Percentiles rank a stretch among this genome's conserved stretches.
Conservation (phyloP, 345 rosid genomes). For the Salix exigua region DNA sequence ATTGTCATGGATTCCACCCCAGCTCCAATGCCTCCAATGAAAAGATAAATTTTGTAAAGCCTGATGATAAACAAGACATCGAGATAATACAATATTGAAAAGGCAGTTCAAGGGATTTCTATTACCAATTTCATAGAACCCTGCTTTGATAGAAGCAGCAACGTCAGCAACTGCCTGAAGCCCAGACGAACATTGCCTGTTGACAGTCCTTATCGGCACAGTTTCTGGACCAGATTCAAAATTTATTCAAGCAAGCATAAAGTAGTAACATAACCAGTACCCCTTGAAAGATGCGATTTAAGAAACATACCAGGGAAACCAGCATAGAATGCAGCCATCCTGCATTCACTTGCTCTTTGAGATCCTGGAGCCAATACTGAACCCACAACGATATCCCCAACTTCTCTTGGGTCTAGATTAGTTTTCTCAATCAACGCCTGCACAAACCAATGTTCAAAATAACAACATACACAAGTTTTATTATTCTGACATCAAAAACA, state of each 20-base stretch:
- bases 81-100: neutral
- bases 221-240: slow-evolving; percentile 47
- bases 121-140: slow-evolving; percentile 89
- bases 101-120: neutral
- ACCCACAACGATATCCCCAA: slow-evolving; percentile 97
- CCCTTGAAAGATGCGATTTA: neutral
- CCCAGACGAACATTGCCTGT: slow-evolving; percentile 94
- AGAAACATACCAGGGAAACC: slow-evolving; percentile 73
- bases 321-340: slow-evolving; percentile 98
- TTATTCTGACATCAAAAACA: neutral
- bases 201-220: slow-evolving; percentile 83
- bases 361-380: slow-evolving; percentile 87
- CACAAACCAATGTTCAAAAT: slow-evolving; percentile 7
- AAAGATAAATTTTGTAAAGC: neutral
- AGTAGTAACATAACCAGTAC: neutral
- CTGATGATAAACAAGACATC: neutral
- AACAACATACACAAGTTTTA: neutral
- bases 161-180: slow-evolving; percentile 99
- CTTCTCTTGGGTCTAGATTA: slow-evolving; percentile 74
- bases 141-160: slow-evolving; percentile 92
- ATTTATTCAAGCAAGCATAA: neutral
- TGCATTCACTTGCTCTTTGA: slow-evolving; percentile 86
- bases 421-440: slow-evolving; percentile 89
- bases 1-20: slow-evolving; percentile 92
- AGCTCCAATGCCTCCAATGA: slow-evolving; percentile 78